phyloP scores from a whole-genome alignment of 2,329 filamentous ascomycete genomes.

The Pseudodiploospora longispora region DNA sequence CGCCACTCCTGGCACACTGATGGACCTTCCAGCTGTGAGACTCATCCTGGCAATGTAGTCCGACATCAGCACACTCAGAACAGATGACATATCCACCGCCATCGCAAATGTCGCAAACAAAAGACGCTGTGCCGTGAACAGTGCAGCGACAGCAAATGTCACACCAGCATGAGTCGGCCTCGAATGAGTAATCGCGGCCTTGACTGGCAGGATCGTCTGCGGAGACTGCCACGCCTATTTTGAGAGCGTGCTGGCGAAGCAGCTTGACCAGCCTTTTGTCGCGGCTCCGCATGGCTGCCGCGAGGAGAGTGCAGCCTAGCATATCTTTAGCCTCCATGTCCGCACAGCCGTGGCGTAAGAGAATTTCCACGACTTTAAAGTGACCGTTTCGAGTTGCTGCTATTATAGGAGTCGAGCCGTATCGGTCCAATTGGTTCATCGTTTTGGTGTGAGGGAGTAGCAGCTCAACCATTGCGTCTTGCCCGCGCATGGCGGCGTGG shows the following conservation, averaged over 20 bases:
- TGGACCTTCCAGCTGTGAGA: conserved; percentile 6
- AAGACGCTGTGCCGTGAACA: conserved; percentile 1
- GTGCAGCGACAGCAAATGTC: conserved; percentile 5
- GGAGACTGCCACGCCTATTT: background rate
- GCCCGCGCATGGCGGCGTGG: conserved; percentile 8
- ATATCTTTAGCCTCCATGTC: conserved; percentile 5
- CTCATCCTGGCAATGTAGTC: conserved; percentile 2
- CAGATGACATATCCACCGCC: conserved; percentile 4
- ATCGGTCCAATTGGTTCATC: conserved; percentile 2
- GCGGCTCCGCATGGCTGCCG: background rate
- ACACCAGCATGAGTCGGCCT: conserved; percentile 3
- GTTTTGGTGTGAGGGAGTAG: conserved; percentile 2
- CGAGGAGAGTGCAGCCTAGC: conserved; percentile 2
- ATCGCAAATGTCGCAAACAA: conserved; percentile 5
- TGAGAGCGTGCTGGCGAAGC: background rate
- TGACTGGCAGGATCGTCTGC: conserved; percentile 2
- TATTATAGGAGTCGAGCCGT: conserved; percentile 7
- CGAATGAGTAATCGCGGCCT: background rate
- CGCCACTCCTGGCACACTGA: background rate
- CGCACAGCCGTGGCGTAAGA: background rate
- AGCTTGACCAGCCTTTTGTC: conserved; percentile 1
- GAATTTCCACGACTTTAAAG: background rate
- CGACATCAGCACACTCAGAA: conserved; percentile 3
- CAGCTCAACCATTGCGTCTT: background rate
- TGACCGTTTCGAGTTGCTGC: conserved; percentile 8